A percentile compares a stretch with the other conserved stretches of the same genome.
Conservation (phyloP, 1,139 yeast species). For the Pichia sp. region DNA sequence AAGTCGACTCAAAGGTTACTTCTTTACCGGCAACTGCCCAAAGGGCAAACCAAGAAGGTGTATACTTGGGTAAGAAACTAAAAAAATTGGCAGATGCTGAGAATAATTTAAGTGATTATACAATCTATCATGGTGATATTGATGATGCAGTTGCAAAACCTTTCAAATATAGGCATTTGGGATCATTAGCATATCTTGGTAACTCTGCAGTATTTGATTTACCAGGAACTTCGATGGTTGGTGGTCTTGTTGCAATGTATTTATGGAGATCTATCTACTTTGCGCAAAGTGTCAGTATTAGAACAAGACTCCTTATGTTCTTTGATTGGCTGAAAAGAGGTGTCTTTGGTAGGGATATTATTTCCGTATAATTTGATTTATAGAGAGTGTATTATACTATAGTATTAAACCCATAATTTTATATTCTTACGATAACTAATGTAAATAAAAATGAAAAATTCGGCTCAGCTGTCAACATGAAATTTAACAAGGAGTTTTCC, state of each 20-base stretch:
- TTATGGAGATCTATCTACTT: conserved; percentile 62
- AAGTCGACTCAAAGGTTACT: conserved; percentile 54
- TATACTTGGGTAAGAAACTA: conserved; percentile 50
- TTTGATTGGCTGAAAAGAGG: conserved; percentile 63
- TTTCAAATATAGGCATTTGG: conserved; percentile 51
- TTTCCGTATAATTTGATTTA: conserved; percentile 29
- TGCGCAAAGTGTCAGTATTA: conserved; percentile 53
- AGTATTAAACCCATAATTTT: too few species aligned
- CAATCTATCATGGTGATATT: conserved; percentile 41
- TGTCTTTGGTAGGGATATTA: conserved; percentile 51
- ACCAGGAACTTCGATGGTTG: conserved; percentile 45
- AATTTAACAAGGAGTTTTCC: background rate
- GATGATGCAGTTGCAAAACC: conserved; percentile 51
- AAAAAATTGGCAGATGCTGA: conserved; percentile 39
- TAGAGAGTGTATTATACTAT: background rate
- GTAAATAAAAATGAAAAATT: background rate
- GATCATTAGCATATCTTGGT: conserved; percentile 57
- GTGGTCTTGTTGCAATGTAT: conserved; percentile 59
- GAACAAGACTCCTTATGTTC: conserved; percentile 51
- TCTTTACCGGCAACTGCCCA: conserved; percentile 66
- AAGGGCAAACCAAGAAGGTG: conserved; percentile 61
- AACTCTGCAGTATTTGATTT: conserved; percentile 61
- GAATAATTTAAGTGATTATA: conserved; percentile 35
- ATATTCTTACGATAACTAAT: too few species aligned
- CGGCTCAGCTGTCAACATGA: background rate